A percentile compares a stretch with the other conserved stretches of the same genome.
phyloP scores from a whole-genome alignment of 2,329 filamentous ascomycete species.

The Sarocladiaceae sp. region DNA sequence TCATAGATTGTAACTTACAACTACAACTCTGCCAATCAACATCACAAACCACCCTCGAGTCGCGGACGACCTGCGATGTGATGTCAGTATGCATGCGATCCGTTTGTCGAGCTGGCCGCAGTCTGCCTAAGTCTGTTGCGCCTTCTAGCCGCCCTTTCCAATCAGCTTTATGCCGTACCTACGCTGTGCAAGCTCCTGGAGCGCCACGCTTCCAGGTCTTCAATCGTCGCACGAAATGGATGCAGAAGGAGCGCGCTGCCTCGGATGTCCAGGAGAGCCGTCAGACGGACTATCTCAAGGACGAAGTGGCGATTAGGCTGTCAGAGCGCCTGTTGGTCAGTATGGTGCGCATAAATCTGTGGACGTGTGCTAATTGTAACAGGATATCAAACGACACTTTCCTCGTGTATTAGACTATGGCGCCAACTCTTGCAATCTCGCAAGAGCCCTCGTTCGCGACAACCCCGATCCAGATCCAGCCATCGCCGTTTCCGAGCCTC shows the following conservation, averaged over 20 bases:
- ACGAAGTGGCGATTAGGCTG: conserved; percentile 81
- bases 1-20: neutral
- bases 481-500: conserved; percentile 57
- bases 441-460: conserved; percentile 69
- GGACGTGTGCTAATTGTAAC: conserved; percentile 6
- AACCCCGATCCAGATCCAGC: conserved; percentile 59
- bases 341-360: neutral
- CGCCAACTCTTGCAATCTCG: conserved; percentile 93
- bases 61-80: conserved; percentile 15
- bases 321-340: conserved; percentile 78
- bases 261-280: conserved; percentile 65
- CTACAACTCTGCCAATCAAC: neutral
- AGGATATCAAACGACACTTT: conserved; percentile 92
- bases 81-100: conserved; percentile 26
- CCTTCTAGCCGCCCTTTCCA: conserved; percentile 13
- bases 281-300: conserved; percentile 85
- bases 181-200: conserved; percentile 75
- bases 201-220: conserved; percentile 84
- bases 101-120: conserved; percentile 20
- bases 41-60: neutral
- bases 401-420: conserved; percentile 84
- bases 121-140: conserved; percentile 18
- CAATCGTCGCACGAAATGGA: conserved; percentile 80
- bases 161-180: conserved; percentile 41
- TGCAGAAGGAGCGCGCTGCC: conserved; percentile 87